These are phyloP conservation scores for Fraxinus cuspidata DNA, from an alignment of 257 asterid genomes.

Conservation along the genomic window DNA sequence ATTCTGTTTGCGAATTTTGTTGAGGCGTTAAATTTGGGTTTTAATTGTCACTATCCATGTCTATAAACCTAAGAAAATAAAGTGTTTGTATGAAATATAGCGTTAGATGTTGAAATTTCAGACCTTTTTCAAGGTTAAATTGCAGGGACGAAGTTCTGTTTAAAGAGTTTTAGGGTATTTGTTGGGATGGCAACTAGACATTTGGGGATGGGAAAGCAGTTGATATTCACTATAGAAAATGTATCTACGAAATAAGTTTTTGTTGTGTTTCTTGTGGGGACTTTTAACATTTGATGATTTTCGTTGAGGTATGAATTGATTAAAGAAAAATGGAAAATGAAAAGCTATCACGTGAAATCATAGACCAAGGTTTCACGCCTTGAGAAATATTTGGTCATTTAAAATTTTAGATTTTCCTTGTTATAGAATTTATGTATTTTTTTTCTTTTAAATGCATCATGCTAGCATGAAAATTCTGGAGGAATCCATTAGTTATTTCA, in stretches of 20 bases:
- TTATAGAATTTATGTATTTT: not conserved
- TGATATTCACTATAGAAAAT: conserved; percentile 1
- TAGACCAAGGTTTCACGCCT: not conserved
- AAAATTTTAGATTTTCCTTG: not conserved
- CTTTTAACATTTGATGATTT: conserved; percentile 10
- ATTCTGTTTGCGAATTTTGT: not conserved
- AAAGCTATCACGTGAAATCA: not conserved
- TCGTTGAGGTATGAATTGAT: conserved; percentile 15
- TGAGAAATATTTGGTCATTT: not conserved
- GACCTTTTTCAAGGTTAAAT: not conserved
- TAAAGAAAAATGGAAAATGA: conserved; percentile 6
- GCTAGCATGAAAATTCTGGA: not conserved
- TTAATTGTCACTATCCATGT: conserved; percentile 6
- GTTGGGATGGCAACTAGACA: not conserved
- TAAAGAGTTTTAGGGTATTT: not conserved
- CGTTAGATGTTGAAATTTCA: not conserved
- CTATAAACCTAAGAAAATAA: conserved; percentile 4
- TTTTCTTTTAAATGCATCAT: not conserved
- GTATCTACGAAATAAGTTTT: conserved; percentile 1
- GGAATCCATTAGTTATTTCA: not conserved
- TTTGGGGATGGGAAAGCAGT: not conserved
- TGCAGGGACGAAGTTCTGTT: not conserved
- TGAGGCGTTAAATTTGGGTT: not conserved
- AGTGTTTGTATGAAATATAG: conserved; percentile 8
- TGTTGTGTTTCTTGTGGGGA: conserved; percentile 22